Percentiles rank a stretch among this genome's conserved stretches.
phyloP scores from a whole-genome alignment of 2,329 filamentous ascomycete genomes.

The Fusarium bactridioides region DNA sequence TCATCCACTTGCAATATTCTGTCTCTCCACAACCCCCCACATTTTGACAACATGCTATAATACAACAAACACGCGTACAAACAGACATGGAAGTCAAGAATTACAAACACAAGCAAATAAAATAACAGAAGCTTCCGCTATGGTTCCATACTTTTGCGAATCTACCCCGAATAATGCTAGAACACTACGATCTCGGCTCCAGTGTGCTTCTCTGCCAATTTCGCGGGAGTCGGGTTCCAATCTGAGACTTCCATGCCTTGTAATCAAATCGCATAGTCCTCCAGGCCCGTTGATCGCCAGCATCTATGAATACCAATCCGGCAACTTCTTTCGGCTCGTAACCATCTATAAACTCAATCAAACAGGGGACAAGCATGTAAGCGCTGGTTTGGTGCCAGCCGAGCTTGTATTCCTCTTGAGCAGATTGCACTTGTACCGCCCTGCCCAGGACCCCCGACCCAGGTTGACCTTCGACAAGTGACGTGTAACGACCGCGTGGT shows the following conservation, averaged over 20 bases:
- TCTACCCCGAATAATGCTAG: background rate
- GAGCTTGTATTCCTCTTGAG: background rate
- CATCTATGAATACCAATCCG: background rate
- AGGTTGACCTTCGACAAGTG: background rate
- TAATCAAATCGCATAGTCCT: background rate
- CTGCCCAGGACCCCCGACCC: background rate
- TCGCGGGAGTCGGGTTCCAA: background rate
- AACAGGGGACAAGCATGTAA: background rate
- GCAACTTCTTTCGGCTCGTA: background rate
- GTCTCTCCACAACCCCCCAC: background rate
- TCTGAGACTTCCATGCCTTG: background rate
- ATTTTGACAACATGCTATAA: background rate
- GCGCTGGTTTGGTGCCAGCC: background rate
- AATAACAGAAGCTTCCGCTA: background rate
- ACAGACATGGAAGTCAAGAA: background rate
- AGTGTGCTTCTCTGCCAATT: background rate
- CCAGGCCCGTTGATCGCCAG: background rate
- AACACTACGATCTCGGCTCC: background rate
- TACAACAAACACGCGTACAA: background rate
- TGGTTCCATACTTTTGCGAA: background rate
- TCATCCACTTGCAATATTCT: background rate
- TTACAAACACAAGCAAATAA: background rate
- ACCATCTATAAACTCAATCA: background rate
- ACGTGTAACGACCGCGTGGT: background rate
- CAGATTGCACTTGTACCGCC: background rate